Conservation (phyloP, 2,329 filamentous ascomycete genomes). For the Ascochyta clinopodiicola region DNA sequence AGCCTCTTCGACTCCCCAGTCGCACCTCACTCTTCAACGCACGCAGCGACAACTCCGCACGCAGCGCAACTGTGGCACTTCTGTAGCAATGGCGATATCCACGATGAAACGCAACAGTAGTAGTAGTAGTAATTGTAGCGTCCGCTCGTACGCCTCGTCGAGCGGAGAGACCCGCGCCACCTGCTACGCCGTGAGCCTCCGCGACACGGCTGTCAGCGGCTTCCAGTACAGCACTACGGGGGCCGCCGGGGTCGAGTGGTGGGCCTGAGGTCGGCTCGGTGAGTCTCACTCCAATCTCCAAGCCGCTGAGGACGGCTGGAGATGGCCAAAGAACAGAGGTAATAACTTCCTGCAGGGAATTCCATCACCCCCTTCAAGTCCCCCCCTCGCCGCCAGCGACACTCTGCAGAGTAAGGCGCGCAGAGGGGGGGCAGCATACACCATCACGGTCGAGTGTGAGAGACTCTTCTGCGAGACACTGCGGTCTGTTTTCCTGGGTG, state of each 20-base stretch:
- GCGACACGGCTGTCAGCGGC: slow-evolving; percentile 69
- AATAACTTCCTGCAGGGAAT: slow-evolving; percentile 65
- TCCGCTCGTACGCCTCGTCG: slow-evolving; percentile 62
- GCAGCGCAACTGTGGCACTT: slow-evolving; percentile 55
- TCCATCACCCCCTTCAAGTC: slow-evolving; percentile 85
- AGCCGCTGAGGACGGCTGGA: background rate
- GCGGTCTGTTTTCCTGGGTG: slow-evolving; percentile 93
- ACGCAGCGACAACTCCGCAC: slow-evolving; percentile 13
- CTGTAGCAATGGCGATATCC: slow-evolving; percentile 70
- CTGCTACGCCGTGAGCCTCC: slow-evolving; percentile 81
- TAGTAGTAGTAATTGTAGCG: slow-evolving; percentile 69
- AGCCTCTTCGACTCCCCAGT: slow-evolving; percentile 4
- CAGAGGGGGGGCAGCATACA: slow-evolving; percentile 90
- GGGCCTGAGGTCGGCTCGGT: slow-evolving; percentile 56
- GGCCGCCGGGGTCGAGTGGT: slow-evolving; percentile 67
- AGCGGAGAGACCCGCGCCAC: slow-evolving; percentile 83
- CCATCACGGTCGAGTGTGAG: slow-evolving; percentile 99
- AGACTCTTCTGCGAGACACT: slow-evolving; percentile 99
- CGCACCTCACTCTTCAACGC: background rate
- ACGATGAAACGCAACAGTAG: slow-evolving; percentile 73
- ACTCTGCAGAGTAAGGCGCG: slow-evolving; percentile 53
- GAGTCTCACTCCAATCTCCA: slow-evolving; percentile 20
- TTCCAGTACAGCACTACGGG: slow-evolving; percentile 96
- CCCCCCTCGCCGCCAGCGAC: slow-evolving; percentile 81
- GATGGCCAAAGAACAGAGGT: background rate